Evolutionary conservation across 2,329 filamentous ascomycete species (phyloP).

Genomic region (Pleoardoris graminearum): DNA sequence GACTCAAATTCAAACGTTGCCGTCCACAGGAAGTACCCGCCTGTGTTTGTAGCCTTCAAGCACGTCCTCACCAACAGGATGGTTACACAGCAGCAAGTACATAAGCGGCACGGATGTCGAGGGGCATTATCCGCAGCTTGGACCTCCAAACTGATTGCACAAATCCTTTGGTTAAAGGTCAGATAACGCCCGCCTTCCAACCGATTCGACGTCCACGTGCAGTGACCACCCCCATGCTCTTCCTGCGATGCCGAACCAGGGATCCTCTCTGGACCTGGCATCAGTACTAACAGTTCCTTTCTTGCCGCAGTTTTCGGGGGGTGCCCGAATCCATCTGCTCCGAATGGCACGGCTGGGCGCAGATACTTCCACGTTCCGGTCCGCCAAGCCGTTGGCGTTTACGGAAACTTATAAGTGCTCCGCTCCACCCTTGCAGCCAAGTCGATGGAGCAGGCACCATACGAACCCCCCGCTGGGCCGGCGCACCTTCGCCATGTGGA

Average conservation of each 20-base stretch:
- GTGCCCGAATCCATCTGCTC: constrained; percentile 14
- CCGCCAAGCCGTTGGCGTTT: constrained; percentile 17
- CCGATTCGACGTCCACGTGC: constrained; percentile 4
- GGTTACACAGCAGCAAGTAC: constrained; percentile 2
- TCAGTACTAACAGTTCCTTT: too few species aligned
- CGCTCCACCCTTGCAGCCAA: constrained; percentile 36
- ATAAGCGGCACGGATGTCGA: not conserved
- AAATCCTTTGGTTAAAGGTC: constrained; percentile 8
- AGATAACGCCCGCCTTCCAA: constrained; percentile 16
- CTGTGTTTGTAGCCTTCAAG: not conserved
- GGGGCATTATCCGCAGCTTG: constrained; percentile 10
- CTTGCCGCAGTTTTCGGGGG: too few species aligned
- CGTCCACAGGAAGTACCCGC: not conserved
- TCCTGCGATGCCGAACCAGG: not conserved
- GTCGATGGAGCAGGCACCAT: constrained; percentile 23
- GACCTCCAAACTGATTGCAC: constrained; percentile 4
- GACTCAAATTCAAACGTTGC: too few species aligned
- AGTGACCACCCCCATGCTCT: not conserved
- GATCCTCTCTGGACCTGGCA: too few species aligned
- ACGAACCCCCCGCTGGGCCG: constrained; percentile 23
- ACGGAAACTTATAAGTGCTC: constrained; percentile 20
- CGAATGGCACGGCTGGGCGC: constrained; percentile 6
- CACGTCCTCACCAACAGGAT: not conserved
- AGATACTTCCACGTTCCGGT: constrained; percentile 12
- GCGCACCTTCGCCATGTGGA: constrained; percentile 26